Percentiles rank a stretch among this genome's conserved stretches.
These are phyloP conservation scores for Neoascochyta sp. DNA, from an alignment of 2,329 filamentous ascomycete genomes.

Conservation along the genomic window DNA sequence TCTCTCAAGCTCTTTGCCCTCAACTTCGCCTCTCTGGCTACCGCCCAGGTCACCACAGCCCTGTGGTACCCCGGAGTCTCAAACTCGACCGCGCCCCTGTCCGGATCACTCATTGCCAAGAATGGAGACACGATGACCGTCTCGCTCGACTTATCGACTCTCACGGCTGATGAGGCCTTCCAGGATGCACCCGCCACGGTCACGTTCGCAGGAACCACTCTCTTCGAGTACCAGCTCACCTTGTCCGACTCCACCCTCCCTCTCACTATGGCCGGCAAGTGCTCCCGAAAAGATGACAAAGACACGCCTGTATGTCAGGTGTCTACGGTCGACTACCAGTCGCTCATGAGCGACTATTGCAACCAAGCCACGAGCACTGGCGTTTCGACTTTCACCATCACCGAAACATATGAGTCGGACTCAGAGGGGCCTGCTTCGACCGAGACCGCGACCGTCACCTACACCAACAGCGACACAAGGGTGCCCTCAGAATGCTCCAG, in stretches of 20 bases:
- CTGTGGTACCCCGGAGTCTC: constrained; percentile 23
- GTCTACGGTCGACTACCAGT: no score
- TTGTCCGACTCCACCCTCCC: no score
- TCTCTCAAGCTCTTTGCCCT: constrained; percentile 18
- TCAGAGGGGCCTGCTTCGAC: background rate
- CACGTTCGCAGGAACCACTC: constrained; percentile 20
- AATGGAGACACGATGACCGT: constrained; percentile 20
- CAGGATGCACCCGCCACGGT: no score
- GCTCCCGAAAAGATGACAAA: no score
- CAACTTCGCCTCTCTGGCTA: constrained; percentile 17
- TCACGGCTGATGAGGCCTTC: no score
- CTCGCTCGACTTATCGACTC: constrained; percentile 9
- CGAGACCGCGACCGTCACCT: background rate
- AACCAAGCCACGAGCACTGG: no score
- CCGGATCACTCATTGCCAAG: constrained; percentile 21
- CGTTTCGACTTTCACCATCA: no score
- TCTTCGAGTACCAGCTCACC: constrained; percentile 10
- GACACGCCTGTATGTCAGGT: no score
- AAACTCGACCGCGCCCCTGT: constrained; percentile 10
- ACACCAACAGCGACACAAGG: constrained; percentile 14
- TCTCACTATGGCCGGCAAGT: no score
- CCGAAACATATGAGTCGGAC: no score
- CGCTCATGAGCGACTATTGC: no score
- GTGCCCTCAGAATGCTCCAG: no score
- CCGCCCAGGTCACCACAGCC: constrained; percentile 28